Evolutionary conservation across 306 rosid species (phyloP), one percentile per base, ranked within the genome.

Genomic region (Fragaria iinumae): DNA sequence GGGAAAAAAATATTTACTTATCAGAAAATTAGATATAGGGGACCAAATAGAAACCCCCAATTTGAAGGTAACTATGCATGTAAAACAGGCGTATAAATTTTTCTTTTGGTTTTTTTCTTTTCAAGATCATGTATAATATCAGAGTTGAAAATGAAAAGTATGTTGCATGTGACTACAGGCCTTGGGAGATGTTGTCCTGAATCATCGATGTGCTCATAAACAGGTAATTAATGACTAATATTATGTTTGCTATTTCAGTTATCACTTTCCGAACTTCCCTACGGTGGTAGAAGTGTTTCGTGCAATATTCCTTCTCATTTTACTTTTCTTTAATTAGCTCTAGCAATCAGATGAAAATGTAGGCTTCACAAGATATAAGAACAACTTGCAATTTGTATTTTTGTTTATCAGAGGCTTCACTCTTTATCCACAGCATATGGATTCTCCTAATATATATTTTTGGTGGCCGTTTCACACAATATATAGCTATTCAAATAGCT

Each of bases 131-230:
- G 50, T 68, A 72, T 18, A 36, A 27, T 74, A 53, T 80, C 70
- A 41, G 63, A 48, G 48, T 55, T n/a, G 48, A 17, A 77, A 74
- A 53, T n/a, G 48, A 21, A 77, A 74, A 53, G 56, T 27, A 16
- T 69, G 64, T 68, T 77, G 49, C 60, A 66, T 77, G 53, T 80
- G 74, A 77, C 60, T 79, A 43, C 77, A 90, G 93, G 93, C 78
- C 69, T 75, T 90, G 72, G 96, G 96, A 77, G 96, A 90, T 89
- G 96, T 67, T 82, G 96, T 90, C 62, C 89, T 90, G 70, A 90
- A 90, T 78, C 96, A 90, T 84, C 86, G 96, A 74, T 88, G 96
- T 73, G 96, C 96, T 69, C 90, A 88, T 23, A 85, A 90, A 71
- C 90, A 90, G 88, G 96, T 88, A 77, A 67, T 25, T 69, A 17